A percentile compares a stretch with the other conserved stretches of the same genome.
Conservation (phyloP, 345 rosid genomes). For the Diplotaxis tenuifolia region DNA sequence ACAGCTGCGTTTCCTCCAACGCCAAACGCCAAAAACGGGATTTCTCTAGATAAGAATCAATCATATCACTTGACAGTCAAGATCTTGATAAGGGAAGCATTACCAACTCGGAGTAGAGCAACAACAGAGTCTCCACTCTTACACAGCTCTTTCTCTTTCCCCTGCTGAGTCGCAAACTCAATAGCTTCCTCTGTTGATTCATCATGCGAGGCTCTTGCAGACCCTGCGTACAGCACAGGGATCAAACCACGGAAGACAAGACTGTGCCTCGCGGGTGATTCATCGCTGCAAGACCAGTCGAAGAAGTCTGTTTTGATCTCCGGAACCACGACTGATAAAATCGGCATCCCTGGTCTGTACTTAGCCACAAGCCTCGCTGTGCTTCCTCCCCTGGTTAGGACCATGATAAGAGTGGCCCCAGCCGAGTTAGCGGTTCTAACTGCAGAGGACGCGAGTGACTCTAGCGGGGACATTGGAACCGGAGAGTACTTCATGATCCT, state of each 20-base stretch:
- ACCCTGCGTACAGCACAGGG: slow-evolving; percentile 78
- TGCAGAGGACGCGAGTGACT: slow-evolving; percentile 88
- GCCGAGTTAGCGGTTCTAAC: slow-evolving; percentile 91
- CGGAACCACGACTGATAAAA: slow-evolving; percentile 82
- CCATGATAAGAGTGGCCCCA: slow-evolving; percentile 74
- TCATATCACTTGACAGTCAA: slow-evolving; percentile 65
- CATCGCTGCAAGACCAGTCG: slow-evolving; percentile 93
- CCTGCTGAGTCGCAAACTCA: slow-evolving; percentile 69
- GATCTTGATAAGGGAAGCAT: slow-evolving; percentile 93
- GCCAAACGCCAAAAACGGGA: slow-evolving; percentile 28
- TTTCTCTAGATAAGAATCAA: background rate
- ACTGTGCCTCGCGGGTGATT: slow-evolving; percentile 92
- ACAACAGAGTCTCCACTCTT: slow-evolving; percentile 80
- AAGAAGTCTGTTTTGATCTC: slow-evolving; percentile 81
- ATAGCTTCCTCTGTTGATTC: slow-evolving; percentile 94
- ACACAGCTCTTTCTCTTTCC: slow-evolving; percentile 69
- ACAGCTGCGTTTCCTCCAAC: background rate
- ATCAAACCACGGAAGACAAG: slow-evolving; percentile 79
- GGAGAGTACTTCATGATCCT: slow-evolving; percentile 82
- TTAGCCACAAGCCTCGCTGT: slow-evolving; percentile 95
- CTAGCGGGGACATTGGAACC: slow-evolving; percentile 93
- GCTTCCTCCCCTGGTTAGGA: slow-evolving; percentile 91
- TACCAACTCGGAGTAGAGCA: slow-evolving; percentile 83
- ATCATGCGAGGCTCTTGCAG: slow-evolving; percentile 79
- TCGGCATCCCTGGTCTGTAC: slow-evolving; percentile 92